Conservation (phyloP, 208 protist species). For the Angomonas desouzai region DNA sequence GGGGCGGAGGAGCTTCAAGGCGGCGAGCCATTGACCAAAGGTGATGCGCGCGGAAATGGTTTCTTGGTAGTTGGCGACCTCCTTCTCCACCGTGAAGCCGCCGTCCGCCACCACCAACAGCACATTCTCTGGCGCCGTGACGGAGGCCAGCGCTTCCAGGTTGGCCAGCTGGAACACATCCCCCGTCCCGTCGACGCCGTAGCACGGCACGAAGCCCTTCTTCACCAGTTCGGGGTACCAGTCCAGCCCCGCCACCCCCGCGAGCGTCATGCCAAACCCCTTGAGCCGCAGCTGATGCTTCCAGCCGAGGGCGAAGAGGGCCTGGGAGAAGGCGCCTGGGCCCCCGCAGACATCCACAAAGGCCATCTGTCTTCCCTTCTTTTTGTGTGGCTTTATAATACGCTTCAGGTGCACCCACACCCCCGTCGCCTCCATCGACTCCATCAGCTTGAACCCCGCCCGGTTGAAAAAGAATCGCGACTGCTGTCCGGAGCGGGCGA, state of each 20-base stretch:
- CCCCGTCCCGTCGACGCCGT: constrained; percentile 82
- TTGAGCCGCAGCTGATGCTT: constrained; percentile 38
- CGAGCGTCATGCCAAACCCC: constrained; percentile 87
- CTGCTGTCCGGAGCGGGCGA: constrained; percentile 37
- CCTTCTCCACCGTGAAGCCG: constrained; percentile 72
- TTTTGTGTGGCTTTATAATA: constrained; percentile 12
- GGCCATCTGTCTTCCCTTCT: constrained; percentile 15
- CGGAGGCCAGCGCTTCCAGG: constrained; percentile 60
- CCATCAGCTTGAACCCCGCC: constrained; percentile 89
- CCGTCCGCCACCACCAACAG: constrained; percentile 89
- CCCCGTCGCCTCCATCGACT: constrained; percentile 72
- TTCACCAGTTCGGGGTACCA: constrained; percentile 76
- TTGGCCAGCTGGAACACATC: constrained; percentile 80
- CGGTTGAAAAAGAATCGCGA: constrained; percentile 68
- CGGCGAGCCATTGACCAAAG: constrained; percentile 78
- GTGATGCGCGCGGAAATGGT: constrained; percentile 85
- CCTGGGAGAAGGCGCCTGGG: constrained; percentile 85
- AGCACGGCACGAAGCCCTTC: constrained; percentile 55
- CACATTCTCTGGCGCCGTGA: constrained; percentile 31
- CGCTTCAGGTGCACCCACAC: constrained; percentile 53
- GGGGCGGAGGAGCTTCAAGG: constrained; percentile 56
- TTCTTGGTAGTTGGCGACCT: constrained; percentile 83
- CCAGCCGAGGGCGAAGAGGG: constrained; percentile 42
- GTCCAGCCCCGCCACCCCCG: constrained; percentile 48
- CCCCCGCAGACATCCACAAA: constrained; percentile 91